Evolutionary conservation across 2,329 filamentous ascomycete species (phyloP), one percentile per base, ranked within the genome.

Genomic region (Arthrobotrys pseudoclavata): DNA sequence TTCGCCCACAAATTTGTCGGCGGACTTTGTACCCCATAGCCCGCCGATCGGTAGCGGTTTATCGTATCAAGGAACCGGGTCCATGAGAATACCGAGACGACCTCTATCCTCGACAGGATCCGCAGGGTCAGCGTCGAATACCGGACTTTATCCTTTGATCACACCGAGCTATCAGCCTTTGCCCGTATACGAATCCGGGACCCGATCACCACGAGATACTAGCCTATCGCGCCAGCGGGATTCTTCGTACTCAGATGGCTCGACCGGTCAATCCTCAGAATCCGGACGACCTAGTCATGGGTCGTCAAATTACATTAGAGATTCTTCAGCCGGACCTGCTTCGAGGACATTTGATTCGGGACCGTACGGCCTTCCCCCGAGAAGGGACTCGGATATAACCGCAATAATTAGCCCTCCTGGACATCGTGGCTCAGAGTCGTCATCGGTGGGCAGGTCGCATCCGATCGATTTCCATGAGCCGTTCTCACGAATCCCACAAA

Each of bases 91-190:
- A 57, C 66, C 72, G 7, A 66, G 72, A 12, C 60, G 72, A 29
- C 72, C 72, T 5, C 57, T 76, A 52, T 76, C 72, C 6, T 76
- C 72, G 15, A 76, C 72, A n/a, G 61, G 72, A 1, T 76, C 72
- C 10, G 61, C 61, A 15, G 72, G 72, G 50, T 71, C 57, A 9
- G 55, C 57, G 3, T 68, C 72, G 2, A 69, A 76, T 37, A 69
- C 71, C 3, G 71, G 71, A 10, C 67, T 70, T 9, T 50, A 70
- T 31, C 66, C 66, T 24, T 5, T 70, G 4, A 37, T 62, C n/a
- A 67, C 72, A 26, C 72, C 72, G 13, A 37, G 13, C 7, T 61
- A 61, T 24, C 47, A 61, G 29, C 13, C 66, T 20, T 60, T 60
- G 13, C 61, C 64, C 3, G 5, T 62, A 4, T 70, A 76, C 42